Evolutionary conservation across 163 green algal species (phyloP).

Genomic region (Chlorella variabilis): DNA sequence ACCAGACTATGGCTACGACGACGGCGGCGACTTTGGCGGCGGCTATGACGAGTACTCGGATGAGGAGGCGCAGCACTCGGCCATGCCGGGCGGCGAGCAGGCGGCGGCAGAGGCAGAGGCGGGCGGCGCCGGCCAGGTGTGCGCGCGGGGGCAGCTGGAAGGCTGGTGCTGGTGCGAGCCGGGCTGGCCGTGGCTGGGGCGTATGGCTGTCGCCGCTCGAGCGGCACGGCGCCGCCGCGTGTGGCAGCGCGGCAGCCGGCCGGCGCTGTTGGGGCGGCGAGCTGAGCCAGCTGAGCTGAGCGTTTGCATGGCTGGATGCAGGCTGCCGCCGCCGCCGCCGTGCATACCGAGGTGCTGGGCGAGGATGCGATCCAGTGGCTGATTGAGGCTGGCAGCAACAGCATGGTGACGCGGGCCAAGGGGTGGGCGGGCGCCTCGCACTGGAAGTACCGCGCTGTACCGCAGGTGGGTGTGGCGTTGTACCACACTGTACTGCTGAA

Average conservation of each 20-base stretch:
- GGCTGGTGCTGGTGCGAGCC: no score
- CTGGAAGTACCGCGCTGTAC: slow-evolving; percentile 60
- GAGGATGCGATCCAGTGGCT: slow-evolving; percentile 55
- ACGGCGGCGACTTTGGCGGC: slow-evolving; percentile 23
- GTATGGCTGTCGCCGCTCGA: no score
- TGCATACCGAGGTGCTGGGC: not conserved
- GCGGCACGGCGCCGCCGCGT: no score
- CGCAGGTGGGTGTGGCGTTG: slow-evolving; percentile 9
- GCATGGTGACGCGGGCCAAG: slow-evolving; percentile 34
- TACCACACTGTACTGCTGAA: no score
- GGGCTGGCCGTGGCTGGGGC: no score
- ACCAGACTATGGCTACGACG: slow-evolving; percentile 20
- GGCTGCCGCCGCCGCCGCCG: not conserved
- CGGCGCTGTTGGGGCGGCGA: no score
- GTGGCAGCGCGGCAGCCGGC: no score
- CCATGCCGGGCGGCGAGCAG: slow-evolving; percentile 9
- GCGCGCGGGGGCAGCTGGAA: no score
- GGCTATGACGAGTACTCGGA: slow-evolving; percentile 36
- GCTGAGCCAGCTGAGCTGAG: no score
- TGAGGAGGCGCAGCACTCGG: slow-evolving; percentile 5
- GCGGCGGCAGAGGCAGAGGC: not conserved
- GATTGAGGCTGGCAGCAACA: slow-evolving; percentile 39
- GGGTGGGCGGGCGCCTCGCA: slow-evolving; percentile 68
- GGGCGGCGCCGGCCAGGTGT: slow-evolving; percentile 11
- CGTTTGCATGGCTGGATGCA: no score